Conservation (phyloP, 176 grass and related monocot genomes). For the Oryza punctata region DNA sequence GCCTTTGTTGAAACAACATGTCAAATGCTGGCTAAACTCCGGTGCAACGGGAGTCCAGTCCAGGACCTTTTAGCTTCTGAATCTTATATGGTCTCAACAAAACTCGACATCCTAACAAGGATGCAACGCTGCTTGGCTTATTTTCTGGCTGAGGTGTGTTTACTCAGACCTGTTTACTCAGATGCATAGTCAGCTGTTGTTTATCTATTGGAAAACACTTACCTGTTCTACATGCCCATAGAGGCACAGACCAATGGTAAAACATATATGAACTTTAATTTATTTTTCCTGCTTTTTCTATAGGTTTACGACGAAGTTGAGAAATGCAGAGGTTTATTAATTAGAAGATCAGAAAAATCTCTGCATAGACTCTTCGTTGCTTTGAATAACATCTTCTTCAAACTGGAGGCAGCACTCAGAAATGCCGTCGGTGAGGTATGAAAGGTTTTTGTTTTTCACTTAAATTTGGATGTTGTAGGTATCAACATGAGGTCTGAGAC, state of each 20-base stretch:
- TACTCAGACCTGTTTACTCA: not conserved
- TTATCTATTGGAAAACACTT: not conserved
- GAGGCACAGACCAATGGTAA: constrained; percentile 18
- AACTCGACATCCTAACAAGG: constrained; percentile 59
- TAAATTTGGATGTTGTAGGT: constrained; percentile 15
- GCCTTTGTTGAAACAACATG: constrained; percentile 69
- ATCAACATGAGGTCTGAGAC: not conserved
- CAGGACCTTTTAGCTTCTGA: constrained; percentile 58
- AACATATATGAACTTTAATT: not conserved
- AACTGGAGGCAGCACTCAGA: constrained; percentile 66
- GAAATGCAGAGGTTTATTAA: constrained; percentile 50
- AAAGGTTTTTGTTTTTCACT: constrained; percentile 33
- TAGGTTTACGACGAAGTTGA: constrained; percentile 80
- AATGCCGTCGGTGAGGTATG: constrained; percentile 47
- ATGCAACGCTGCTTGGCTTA: constrained; percentile 63
- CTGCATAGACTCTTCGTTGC: constrained; percentile 51
- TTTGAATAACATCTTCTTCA: constrained; percentile 63
- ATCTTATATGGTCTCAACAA: constrained; percentile 70
- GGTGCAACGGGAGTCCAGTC: constrained; percentile 46
- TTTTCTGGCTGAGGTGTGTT: constrained; percentile 84
- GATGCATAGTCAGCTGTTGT: not conserved
- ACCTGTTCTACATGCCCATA: not conserved
- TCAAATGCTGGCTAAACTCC: constrained; percentile 47
- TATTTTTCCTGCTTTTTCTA: not conserved
- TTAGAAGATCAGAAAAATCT: constrained; percentile 71